Percentiles rank a stretch among this genome's conserved stretches.
Conservation (phyloP, 768 basidiomycete genomes). For the Amanita muscaria region DNA sequence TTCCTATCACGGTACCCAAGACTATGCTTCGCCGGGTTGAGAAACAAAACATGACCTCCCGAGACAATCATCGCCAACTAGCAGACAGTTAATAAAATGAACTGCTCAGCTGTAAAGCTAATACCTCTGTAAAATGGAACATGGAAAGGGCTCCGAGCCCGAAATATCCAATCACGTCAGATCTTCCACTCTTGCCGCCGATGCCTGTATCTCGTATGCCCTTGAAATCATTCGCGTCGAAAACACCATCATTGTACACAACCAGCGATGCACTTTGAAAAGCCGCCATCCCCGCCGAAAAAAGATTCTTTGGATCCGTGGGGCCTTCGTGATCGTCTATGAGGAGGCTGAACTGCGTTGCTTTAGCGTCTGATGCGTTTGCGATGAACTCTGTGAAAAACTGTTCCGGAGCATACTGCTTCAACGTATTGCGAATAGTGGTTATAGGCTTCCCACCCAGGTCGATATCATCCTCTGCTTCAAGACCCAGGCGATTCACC, state of each 20-base stretch:
- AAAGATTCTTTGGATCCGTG: conserved; percentile 13
- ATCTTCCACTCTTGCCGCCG: conserved; percentile 32
- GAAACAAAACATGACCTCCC: conserved; percentile 24
- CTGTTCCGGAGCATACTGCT: conserved; percentile 34
- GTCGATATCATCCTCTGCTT: conserved; percentile 22
- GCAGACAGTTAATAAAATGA: neutral
- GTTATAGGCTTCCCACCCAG: conserved; percentile 36
- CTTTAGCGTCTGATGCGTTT: conserved; percentile 43
- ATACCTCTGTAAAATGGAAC: conserved; percentile 46
- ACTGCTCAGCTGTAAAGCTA: conserved; percentile 1
- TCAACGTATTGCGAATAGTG: conserved; percentile 33
- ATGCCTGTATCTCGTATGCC: conserved; percentile 37
- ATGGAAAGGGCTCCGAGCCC: conserved; percentile 44
- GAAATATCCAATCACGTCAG: conserved; percentile 40
- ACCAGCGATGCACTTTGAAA: conserved; percentile 31
- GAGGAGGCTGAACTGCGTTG: conserved; percentile 32
- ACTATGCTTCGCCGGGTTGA: conserved; percentile 37
- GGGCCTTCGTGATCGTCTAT: conserved; percentile 22
- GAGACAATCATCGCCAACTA: conserved; percentile 28
- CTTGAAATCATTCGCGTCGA: conserved; percentile 33
- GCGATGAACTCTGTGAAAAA: conserved; percentile 43
- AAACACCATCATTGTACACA: conserved; percentile 35
- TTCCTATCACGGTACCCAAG: conserved; percentile 28
- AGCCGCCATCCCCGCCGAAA: conserved; percentile 26
- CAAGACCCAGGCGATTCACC: conserved; percentile 29